Evolutionary conservation across 768 basidiomycete genomes (phyloP).

Genomic region (Leccinum pellstonianum): DNA sequence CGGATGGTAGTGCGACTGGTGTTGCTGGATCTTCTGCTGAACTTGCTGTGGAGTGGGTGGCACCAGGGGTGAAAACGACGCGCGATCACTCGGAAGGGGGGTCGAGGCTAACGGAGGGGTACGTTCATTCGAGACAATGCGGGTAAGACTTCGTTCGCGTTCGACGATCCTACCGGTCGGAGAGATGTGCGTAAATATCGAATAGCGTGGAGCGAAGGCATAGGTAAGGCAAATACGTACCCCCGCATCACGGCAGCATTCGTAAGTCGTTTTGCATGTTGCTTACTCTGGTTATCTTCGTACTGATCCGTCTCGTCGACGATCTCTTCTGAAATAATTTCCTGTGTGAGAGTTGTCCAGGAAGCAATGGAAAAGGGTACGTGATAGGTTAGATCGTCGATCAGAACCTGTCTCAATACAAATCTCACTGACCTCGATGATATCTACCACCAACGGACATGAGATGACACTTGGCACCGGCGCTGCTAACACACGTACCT

Average conservation of each 20-base stretch:
- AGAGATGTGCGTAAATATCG: not conserved
- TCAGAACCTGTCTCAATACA: not conserved
- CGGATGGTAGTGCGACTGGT: slow-evolving; percentile 11
- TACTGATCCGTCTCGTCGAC: slow-evolving; percentile 93
- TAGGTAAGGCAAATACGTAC: slow-evolving; percentile 35
- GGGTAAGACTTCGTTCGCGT: slow-evolving; percentile 41
- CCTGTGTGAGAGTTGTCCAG: slow-evolving; percentile 42
- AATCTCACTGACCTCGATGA: slow-evolving; percentile 57
- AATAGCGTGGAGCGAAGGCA: not conserved
- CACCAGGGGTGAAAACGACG: slow-evolving; percentile 7
- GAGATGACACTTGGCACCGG: not conserved
- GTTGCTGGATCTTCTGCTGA: slow-evolving; percentile 19
- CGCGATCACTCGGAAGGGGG: slow-evolving; percentile 8
- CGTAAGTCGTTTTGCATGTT: slow-evolving; percentile 64
- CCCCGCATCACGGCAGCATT: slow-evolving; percentile 79
- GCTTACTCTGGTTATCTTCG: slow-evolving; percentile 82
- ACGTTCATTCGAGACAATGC: slow-evolving; percentile 31
- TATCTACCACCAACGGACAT: slow-evolving; percentile 42
- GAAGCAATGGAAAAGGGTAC: not conserved
- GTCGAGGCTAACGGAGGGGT: slow-evolving; percentile 35
- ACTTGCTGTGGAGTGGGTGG: slow-evolving; percentile 20
- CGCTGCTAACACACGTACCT: slow-evolving; percentile 40
- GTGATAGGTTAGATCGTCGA: not conserved
- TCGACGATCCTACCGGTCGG: slow-evolving; percentile 49
- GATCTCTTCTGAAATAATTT: slow-evolving; percentile 95